These are phyloP conservation scores for Trichoderma virens DNA, from an alignment of 495 filamentous ascomycete species.

Conservation along the genomic window DNA sequence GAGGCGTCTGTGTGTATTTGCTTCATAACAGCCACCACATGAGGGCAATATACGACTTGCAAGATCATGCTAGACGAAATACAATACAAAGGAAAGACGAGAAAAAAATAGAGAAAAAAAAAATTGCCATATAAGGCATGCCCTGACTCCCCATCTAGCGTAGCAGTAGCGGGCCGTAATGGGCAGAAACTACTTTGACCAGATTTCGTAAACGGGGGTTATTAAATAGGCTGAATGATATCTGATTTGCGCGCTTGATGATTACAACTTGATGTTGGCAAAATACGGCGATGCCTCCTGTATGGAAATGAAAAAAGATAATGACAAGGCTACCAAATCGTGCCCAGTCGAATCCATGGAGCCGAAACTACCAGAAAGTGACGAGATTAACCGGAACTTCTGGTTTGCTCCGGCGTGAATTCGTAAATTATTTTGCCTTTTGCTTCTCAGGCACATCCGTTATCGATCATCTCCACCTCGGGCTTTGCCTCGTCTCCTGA, in stretches of 20 bases:
- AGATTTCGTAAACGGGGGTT: background rate
- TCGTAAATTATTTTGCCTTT: background rate
- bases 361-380: background rate
- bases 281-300: slow-evolving; percentile 7
- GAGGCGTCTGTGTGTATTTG: background rate
- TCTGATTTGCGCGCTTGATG: slow-evolving; percentile 7
- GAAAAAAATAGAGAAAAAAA: background rate
- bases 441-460: background rate
- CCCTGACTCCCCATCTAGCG: background rate
- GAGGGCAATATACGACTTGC: slow-evolving; percentile 5
- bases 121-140: slow-evolving; percentile 3
- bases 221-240: slow-evolving; percentile 7
- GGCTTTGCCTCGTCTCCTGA: slow-evolving; percentile 76
- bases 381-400: background rate
- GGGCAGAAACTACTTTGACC: background rate
- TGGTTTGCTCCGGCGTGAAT: background rate
- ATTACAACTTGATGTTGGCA: slow-evolving; percentile 4
- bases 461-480: slow-evolving; percentile 46
- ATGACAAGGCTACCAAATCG: background rate
- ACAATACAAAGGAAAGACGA: slow-evolving; percentile 9
- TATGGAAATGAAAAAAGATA: background rate
- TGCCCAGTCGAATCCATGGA: background rate
- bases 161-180: background rate
- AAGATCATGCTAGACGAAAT: slow-evolving; percentile 6
- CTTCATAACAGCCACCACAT: slow-evolving; percentile 4